Base-by-base conservation (phyloP, 805 yeast genomes). In the Candida yuanshanica region DNA sequence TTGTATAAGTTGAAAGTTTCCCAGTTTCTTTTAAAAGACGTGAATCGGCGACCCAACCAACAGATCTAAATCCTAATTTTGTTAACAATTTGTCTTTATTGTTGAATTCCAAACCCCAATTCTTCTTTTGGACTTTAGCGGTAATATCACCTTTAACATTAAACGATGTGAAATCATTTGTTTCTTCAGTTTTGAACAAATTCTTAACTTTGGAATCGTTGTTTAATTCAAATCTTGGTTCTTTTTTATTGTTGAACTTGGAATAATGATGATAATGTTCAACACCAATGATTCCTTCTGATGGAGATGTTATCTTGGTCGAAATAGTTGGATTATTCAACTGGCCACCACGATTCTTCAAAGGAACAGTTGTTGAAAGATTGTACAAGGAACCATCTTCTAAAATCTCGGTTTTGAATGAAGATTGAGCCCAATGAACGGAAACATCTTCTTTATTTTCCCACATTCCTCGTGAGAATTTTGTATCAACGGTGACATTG, bases 381-480 rank as follows among this genome's bases (percentile, higher is more conserved):
- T 46, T 45, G 33, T 48, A 46, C 12, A 50, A 18, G 2, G 47
- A 20, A 8, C 47, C 47, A 22, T 50, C 54, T 10, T 36, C 40
- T 16, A 35, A 36, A 18, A 39, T 45, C 8, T 27, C 43, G 3
- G 51, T 48, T 37, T 50, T 50, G 48, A 43, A 48, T 2, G 51
- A 27, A 34, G 42, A 43, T 27, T 46, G 48, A 5, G 55, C 55
- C 52, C 52, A 50, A 20, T 39, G 41, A 32, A 50, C 38, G 13
- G 37, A 39, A 34, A 50, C 52, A 17, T 47, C 51, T 9, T 46
- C 47, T 21, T 46, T 47, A n/a, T 23, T 9, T 41, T 48, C 55
- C 55, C 55, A 50, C 55, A 50, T 50, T 2, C 55, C 55, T 37
- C 47, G 36, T 10, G 50, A 41, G 39, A 50, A 50, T 14, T 42